Evolutionary conservation across 495 filamentous ascomycete genomes (phyloP), one percentile per base, ranked within the genome.

Genomic region (Aspergillus cristatus): DNA sequence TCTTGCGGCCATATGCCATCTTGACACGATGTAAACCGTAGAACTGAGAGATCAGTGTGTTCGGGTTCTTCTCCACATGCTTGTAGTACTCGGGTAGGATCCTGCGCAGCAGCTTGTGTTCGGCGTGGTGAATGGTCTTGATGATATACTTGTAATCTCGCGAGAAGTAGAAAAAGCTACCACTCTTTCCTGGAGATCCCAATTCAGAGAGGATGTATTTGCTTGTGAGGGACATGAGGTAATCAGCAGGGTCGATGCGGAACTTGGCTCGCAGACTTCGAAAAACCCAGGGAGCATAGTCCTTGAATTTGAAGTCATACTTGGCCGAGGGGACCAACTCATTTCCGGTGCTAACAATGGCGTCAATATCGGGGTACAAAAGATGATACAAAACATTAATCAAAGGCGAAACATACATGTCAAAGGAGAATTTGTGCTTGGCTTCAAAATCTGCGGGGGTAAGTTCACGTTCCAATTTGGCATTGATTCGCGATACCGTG

Each of bases 281-380:
- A 65, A 99, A 99, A 25, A 99, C 91, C 89, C 90, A 97, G 20
- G 91, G 91, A 13, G 91, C 91, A 60, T 99, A 99, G 61, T 99
- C 91, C 61, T 99, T 99, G 68, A 99, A 99, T 58, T 99, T 99
- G 76, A 97, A 99, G 64, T 99, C 91, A 69, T 99, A 99, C 65
- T 97, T 97, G 46, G 93, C 89, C 38, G 89, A 95, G 14, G 91
- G 91, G 13, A 93, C 94, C 53, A 99, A 68, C 62, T 99, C 91
- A 60, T 95, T 95, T 37, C 91, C 91, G 42, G 90, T 94, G 50
- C 84, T 87, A 48, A 43, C 41, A 13, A n/a, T n/a, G n/a, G n/a
- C n/a, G n/a, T 17, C 13, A 38, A 52, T 18, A 55, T 46, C 34
- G 20, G 41, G 29, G 17, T 28, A 13, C 30, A 18, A 22, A 18